phyloP scores from a whole-genome alignment of 495 filamentous ascomycete species.

The Hypoxylon cercidicola region DNA sequence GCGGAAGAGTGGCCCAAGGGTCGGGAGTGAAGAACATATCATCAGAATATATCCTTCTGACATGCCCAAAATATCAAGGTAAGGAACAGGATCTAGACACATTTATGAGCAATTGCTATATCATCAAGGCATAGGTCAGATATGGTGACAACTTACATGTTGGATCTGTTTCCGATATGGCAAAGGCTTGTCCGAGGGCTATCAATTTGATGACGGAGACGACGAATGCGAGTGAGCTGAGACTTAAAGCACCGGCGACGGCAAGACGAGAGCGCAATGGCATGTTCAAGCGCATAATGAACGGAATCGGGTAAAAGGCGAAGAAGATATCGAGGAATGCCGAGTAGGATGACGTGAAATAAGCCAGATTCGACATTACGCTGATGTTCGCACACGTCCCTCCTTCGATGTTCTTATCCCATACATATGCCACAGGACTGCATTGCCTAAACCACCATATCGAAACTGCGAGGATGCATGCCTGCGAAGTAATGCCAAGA shows the following conservation, averaged over 20 bases:
- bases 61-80: slow-evolving; percentile 44
- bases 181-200: slow-evolving; percentile 33
- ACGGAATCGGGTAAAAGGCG: slow-evolving; percentile 44
- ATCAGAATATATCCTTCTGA: slow-evolving; percentile 44
- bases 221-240: slow-evolving; percentile 39
- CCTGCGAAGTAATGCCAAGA: slow-evolving; percentile 41
- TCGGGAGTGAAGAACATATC: slow-evolving; percentile 44
- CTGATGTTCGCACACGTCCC: slow-evolving; percentile 34
- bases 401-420: slow-evolving; percentile 38
- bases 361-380: slow-evolving; percentile 32
- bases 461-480: slow-evolving; percentile 36
- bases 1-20: slow-evolving; percentile 41
- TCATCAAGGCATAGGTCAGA: not conserved
- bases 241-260: slow-evolving; percentile 34
- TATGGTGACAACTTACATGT: slow-evolving; percentile 35
- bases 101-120: slow-evolving; percentile 2
- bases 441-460: slow-evolving; percentile 46
- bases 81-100: slow-evolving; percentile 37
- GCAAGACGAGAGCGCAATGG: slow-evolving; percentile 36
- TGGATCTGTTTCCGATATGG: slow-evolving; percentile 30
- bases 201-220: slow-evolving; percentile 39
- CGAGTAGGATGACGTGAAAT: slow-evolving; percentile 42
- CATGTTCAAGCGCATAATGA: slow-evolving; percentile 46
- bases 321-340: slow-evolving; percentile 47
- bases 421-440: slow-evolving; percentile 37